Evolutionary conservation across 139 green algal genomes (phyloP).

Genomic region (Asterochloris sp.): DNA sequence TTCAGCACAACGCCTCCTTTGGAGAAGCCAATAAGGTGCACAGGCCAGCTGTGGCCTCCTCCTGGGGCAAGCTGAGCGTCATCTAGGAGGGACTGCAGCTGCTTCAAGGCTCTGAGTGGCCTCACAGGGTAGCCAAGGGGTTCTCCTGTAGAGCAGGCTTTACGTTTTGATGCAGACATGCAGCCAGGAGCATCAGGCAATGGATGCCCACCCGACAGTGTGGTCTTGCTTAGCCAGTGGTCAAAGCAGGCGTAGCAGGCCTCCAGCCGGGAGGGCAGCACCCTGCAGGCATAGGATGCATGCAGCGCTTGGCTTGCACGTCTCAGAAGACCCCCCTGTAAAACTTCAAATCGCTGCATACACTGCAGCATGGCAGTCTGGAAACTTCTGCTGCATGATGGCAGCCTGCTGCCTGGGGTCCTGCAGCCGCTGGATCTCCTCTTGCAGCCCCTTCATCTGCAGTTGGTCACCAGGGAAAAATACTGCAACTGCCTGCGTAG

Average conservation of each 20-base stretch:
- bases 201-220: slow-evolving; percentile 1
- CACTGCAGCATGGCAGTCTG: slow-evolving; percentile 4
- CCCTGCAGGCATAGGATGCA: slow-evolving; percentile 7
- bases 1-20: slow-evolving; percentile 15
- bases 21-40: neutral
- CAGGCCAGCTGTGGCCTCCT: too few species aligned
- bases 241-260: slow-evolving; percentile 36
- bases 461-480: slow-evolving; percentile 36
- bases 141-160: neutral
- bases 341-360: neutral
- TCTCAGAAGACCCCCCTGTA: neutral
- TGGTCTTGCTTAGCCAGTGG: slow-evolving; percentile 20
- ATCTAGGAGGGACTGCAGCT: neutral
- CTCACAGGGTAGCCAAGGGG: neutral
- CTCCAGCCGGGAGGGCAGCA: slow-evolving; percentile 22
- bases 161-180: neutral
- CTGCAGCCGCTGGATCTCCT: slow-evolving; percentile 21
- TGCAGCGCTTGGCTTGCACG: neutral
- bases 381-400: slow-evolving; percentile 33
- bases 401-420: slow-evolving; percentile 17
- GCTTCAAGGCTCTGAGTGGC: neutral
- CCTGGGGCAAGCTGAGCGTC: neutral
- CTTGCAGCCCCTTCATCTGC: neutral
- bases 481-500: neutral
- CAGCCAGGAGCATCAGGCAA: neutral